Conservation (phyloP, 106 monocot species). For the Vanilla planifolia region DNA sequence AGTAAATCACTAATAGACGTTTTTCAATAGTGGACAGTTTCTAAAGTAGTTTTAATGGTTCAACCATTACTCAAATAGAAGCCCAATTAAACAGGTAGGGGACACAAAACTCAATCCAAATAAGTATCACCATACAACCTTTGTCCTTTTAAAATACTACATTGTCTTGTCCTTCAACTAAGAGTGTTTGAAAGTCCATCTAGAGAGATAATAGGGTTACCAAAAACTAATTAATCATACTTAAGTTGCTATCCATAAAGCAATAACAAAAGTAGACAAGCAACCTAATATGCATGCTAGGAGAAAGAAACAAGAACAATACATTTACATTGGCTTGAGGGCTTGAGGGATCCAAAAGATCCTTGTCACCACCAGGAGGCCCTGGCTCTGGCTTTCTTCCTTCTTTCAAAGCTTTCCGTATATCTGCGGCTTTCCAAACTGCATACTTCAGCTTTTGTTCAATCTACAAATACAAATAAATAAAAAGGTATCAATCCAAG, state of each 20-base stretch:
- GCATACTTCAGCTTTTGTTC: constrained; percentile 77
- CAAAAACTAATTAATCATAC: too few species aligned
- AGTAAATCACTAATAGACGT: too few species aligned
- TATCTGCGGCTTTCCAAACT: constrained; percentile 78
- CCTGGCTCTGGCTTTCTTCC: constrained; percentile 65
- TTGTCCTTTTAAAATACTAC: too few species aligned
- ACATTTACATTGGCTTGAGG: constrained; percentile 28
- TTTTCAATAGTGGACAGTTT: too few species aligned
- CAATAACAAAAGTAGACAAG: neutral
- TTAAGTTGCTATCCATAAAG: neutral
- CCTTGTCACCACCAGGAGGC: constrained; percentile 60
- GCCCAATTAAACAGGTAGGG: too few species aligned
- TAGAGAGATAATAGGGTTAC: too few species aligned
- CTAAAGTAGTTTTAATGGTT: too few species aligned
- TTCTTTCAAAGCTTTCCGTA: constrained; percentile 73
- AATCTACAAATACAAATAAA: constrained; percentile 26
- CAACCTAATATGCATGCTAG: neutral
- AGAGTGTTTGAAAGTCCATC: too few species aligned
- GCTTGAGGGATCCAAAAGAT: constrained; percentile 23
- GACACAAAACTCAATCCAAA: too few species aligned
- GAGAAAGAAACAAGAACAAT: constrained; percentile 12
- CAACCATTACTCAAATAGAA: too few species aligned
- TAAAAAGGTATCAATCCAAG: neutral
- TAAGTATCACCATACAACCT: too few species aligned
- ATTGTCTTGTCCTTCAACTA: too few species aligned